Evolutionary conservation across 2,329 filamentous ascomycete genomes (phyloP), one percentile per base, ranked within the genome.

Genomic region (Pezicula carpinea): DNA sequence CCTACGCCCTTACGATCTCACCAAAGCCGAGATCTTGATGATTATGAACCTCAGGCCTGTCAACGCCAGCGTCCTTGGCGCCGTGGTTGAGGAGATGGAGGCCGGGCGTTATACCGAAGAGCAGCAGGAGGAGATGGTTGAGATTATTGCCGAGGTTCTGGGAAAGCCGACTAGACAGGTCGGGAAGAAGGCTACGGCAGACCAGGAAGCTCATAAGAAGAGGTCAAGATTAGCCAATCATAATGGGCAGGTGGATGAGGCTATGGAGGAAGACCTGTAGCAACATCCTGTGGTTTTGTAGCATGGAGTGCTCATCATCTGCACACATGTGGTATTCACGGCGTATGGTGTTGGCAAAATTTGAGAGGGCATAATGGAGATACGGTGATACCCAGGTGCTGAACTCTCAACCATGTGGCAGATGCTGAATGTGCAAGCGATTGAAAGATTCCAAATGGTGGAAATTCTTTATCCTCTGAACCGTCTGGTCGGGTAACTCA

Each of bases 21-120:
- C 79, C 65, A 87, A 87, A 69, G 80, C 80, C 45, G 83, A 87
- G 64, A 67, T 83, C 46, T 68, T 87, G 59, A 84, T 85, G 78
- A 76, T 87, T 40, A 63, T 86, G 55, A 87, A 87, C 60, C 66
- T 84, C 36, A 74, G 83, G 10, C 83, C 83, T 0, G 70, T 72
- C 18, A 77, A 72, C 22, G 69, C 74, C 23, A 74, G 76, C 4
- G 73, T 76, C 39, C 69, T 87, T 54, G 82, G 82, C 58, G 77
- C 77, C 14, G 71, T 85, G 42, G 70, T 87, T 29, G 82, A 87
- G 64, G 81, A 87, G 53, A 77, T 84, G 69, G 72, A 77, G 47
- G 70, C 73, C 31, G 75, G 83, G 6, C 83, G 84, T 60, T 70
- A 64, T 39, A 74, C 77, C 17, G 75, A 81, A 39, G 70, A 83